phyloP scores from a whole-genome alignment of 2,329 filamentous ascomycete species.

The Pseudogymnoascus sp. region DNA sequence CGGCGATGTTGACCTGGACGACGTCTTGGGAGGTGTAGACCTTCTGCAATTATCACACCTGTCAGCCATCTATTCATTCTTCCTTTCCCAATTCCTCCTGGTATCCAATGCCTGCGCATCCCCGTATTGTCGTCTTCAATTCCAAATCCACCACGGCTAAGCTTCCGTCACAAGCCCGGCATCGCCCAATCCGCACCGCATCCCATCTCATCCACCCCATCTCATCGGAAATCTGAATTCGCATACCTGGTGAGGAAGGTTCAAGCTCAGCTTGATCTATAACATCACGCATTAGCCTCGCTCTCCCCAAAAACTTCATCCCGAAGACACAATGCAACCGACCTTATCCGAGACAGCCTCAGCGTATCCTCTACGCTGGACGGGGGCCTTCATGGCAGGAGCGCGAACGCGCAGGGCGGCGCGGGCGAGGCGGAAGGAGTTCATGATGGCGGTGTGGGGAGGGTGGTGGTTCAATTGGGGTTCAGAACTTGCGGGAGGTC shows the following conservation, averaged over 20 bases:
- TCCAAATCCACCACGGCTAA: background rate
- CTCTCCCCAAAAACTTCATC: background rate
- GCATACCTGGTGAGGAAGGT: constrained; percentile 95
- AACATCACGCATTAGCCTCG: constrained; percentile 20
- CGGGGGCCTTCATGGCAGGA: constrained; percentile 63
- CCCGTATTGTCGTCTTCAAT: background rate
- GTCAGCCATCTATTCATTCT: constrained; percentile 26
- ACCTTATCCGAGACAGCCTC: constrained; percentile 79
- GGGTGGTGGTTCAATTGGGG: constrained; percentile 31
- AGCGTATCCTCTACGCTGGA: constrained; percentile 86
- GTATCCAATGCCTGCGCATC: background rate
- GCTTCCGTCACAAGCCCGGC: background rate
- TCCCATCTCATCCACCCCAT: background rate
- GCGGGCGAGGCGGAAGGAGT: constrained; percentile 86
- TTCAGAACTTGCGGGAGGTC: constrained; percentile 12
- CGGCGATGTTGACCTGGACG: constrained; percentile 97
- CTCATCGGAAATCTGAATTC: constrained; percentile 8
- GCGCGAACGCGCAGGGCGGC: constrained; percentile 78
- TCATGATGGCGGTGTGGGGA: constrained; percentile 58
- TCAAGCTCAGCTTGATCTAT: constrained; percentile 93
- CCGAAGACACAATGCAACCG: constrained; percentile 28
- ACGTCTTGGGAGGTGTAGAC: constrained; percentile 61
- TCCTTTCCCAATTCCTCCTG: constrained; percentile 12
- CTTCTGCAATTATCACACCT: constrained; percentile 42
- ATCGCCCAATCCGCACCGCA: background rate